Percentiles rank a stretch among this genome's conserved stretches.
Conservation (phyloP, 495 filamentous ascomycete genomes). For the Penicillium lividum region DNA sequence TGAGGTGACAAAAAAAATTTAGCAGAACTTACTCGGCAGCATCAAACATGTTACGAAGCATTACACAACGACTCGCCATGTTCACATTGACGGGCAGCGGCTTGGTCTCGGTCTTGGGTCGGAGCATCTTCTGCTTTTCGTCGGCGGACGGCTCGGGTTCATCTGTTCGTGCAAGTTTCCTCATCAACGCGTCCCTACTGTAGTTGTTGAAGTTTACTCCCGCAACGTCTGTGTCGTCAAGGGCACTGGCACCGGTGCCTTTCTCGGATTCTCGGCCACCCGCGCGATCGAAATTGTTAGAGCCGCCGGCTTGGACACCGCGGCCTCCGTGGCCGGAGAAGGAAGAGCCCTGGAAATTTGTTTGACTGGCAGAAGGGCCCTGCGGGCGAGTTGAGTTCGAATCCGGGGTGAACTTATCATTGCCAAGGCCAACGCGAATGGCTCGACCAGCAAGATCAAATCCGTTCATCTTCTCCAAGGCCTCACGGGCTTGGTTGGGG, state of each 20-base stretch:
- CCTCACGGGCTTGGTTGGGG: conserved; percentile 86
- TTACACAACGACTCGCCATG: conserved; percentile 91
- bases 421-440: conserved; percentile 98
- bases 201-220: conserved; percentile 99
- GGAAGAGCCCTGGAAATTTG: conserved; percentile 86
- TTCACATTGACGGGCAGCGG: conserved; percentile 82
- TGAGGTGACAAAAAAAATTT: neutral
- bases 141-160: conserved; percentile 66
- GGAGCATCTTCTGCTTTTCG: conserved; percentile 68
- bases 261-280: conserved; percentile 90
- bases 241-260: conserved; percentile 83
- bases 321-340: conserved; percentile 92
- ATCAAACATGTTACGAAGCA: conserved; percentile 95
- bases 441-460: conserved; percentile 97
- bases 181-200: conserved; percentile 95
- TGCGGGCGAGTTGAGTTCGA: conserved; percentile 92
- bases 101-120: conserved; percentile 80
- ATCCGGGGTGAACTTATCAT: conserved; percentile 99
- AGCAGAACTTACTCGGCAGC: conserved; percentile 72
- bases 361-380: conserved; percentile 67
- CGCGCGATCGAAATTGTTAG: conserved; percentile 86
- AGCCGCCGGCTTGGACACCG: conserved; percentile 78
- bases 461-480: conserved; percentile 98
- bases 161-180: conserved; percentile 95
- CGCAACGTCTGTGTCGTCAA: conserved; percentile 97